Conservation (phyloP, 305 asterid genomes). For the Fraxinus xanthoxyloides region DNA sequence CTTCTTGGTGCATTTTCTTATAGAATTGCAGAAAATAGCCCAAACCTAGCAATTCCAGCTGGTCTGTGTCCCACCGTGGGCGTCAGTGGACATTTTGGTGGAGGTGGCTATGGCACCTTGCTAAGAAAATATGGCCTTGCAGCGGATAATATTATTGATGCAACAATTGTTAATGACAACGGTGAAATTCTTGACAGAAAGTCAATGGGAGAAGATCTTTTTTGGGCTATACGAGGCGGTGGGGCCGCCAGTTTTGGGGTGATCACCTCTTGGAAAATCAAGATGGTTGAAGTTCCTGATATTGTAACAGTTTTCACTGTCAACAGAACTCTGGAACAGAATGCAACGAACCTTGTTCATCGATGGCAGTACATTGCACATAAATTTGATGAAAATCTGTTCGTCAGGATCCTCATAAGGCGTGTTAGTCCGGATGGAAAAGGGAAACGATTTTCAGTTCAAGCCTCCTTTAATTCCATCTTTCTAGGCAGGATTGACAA, state of each 20-base stretch:
- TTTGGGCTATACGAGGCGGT: conserved; percentile 50
- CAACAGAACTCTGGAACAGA: conserved; percentile 31
- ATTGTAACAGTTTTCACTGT: conserved; percentile 38
- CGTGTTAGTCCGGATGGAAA: background rate
- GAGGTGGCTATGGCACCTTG: conserved; percentile 42
- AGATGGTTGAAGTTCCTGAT: conserved; percentile 31
- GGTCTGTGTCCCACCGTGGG: conserved; percentile 47
- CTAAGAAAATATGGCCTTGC: conserved; percentile 32
- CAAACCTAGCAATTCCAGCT: conserved; percentile 34
- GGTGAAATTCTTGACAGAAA: conserved; percentile 30
- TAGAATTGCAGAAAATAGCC: conserved; percentile 11
- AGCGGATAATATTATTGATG: conserved; percentile 33
- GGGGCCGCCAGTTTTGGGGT: conserved; percentile 44
- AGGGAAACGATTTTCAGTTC: conserved; percentile 22
- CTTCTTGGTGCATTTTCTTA: conserved; percentile 31
- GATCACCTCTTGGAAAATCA: conserved; percentile 29
- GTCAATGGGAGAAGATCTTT: conserved; percentile 40
- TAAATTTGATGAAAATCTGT: conserved; percentile 28
- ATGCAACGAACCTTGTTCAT: conserved; percentile 32
- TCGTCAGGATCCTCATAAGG: conserved; percentile 29
- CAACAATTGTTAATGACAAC: conserved; percentile 20
- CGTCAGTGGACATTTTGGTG: conserved; percentile 39
- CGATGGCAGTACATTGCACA: conserved; percentile 34
- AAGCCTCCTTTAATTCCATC: conserved; percentile 35
- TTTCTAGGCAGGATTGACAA: conserved; percentile 31